phyloP scores from a whole-genome alignment of 2,329 filamentous ascomycete species.

The Colletotrichum sp. region DNA sequence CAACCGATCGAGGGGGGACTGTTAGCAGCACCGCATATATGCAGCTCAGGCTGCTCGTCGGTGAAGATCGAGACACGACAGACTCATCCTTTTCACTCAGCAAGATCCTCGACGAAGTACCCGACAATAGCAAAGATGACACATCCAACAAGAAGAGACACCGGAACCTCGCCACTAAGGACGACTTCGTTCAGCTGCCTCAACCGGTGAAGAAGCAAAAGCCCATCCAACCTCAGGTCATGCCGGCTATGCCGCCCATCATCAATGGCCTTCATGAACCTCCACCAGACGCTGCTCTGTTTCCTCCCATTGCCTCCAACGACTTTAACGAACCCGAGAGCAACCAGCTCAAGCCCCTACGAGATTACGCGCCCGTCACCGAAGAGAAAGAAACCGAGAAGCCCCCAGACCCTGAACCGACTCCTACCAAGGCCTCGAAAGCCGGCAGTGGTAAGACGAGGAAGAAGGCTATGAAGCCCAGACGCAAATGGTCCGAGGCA shows the following conservation, averaged over 20 bases:
- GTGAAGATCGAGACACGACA: constrained; percentile 37
- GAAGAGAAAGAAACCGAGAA: constrained; percentile 29
- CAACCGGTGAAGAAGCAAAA: constrained; percentile 71
- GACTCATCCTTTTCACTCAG: constrained; percentile 49
- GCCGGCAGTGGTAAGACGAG: constrained; percentile 45
- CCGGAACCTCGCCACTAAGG: constrained; percentile 53
- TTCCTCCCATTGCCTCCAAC: constrained; percentile 65
- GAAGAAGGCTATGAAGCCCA: constrained; percentile 60
- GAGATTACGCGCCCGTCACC: constrained; percentile 43
- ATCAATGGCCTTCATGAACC: constrained; percentile 70
- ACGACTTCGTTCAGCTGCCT: constrained; percentile 68
- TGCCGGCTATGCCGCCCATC: constrained; percentile 63
- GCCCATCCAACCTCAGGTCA: constrained; percentile 53
- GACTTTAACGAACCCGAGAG: constrained; percentile 58
- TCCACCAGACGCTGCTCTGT: constrained; percentile 65
- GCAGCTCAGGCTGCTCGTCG: constrained; percentile 46
- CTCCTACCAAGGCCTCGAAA: constrained; percentile 25
- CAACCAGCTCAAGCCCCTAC: constrained; percentile 44
- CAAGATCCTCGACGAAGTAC: constrained; percentile 51
- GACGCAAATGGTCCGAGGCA: constrained; percentile 69
- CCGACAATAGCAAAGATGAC: constrained; percentile 47
- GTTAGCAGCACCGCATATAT: constrained; percentile 8
- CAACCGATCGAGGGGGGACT: background rate
- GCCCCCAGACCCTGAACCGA: constrained; percentile 30
- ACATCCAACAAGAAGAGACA: constrained; percentile 60